These are phyloP conservation scores for Taphrina deformans DNA, from an alignment of 1,139 yeast genomes.

Conservation along the genomic window DNA sequence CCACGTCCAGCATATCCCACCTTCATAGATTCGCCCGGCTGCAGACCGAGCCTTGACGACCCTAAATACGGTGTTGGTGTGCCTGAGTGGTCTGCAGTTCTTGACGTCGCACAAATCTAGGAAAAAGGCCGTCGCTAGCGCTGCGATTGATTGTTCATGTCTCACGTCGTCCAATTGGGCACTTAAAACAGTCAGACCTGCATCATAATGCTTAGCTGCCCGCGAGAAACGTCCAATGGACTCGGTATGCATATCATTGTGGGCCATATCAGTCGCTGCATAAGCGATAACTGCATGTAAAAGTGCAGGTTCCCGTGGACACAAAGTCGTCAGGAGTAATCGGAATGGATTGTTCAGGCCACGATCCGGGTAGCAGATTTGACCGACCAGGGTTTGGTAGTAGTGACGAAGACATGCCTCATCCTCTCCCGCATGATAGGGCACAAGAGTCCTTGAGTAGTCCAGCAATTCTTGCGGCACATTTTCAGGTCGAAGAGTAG, in stretches of 20 bases:
- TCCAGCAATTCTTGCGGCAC: conserved; percentile 14
- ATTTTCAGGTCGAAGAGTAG: neutral
- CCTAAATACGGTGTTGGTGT: conserved; percentile 5
- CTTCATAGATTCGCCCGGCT: conserved; percentile 27
- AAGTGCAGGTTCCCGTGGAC: conserved; percentile 32
- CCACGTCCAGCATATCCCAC: conserved; percentile 28
- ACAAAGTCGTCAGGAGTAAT: conserved; percentile 6
- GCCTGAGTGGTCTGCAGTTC: conserved; percentile 12
- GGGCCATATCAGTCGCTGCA: conserved; percentile 28
- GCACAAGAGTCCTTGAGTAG: conserved; percentile 13
- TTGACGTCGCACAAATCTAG: conserved; percentile 15
- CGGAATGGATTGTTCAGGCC: conserved; percentile 28
- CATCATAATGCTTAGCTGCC: conserved; percentile 17
- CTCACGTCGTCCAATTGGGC: conserved; percentile 13
- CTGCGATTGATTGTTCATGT: conserved; percentile 20
- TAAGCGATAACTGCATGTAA: conserved; percentile 26
- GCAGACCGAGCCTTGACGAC: conserved; percentile 30
- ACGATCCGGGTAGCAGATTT: conserved; percentile 21
- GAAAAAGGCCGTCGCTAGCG: conserved; percentile 27
- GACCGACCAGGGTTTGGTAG: neutral
- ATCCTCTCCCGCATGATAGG: conserved; percentile 5
- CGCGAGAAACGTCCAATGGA: neutral
- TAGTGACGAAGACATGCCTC: conserved; percentile 19
- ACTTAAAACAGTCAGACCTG: neutral
- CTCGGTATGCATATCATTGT: conserved; percentile 2